Conservation (phyloP, 2,329 filamentous ascomycete genomes). For the Penicillium sp. region DNA sequence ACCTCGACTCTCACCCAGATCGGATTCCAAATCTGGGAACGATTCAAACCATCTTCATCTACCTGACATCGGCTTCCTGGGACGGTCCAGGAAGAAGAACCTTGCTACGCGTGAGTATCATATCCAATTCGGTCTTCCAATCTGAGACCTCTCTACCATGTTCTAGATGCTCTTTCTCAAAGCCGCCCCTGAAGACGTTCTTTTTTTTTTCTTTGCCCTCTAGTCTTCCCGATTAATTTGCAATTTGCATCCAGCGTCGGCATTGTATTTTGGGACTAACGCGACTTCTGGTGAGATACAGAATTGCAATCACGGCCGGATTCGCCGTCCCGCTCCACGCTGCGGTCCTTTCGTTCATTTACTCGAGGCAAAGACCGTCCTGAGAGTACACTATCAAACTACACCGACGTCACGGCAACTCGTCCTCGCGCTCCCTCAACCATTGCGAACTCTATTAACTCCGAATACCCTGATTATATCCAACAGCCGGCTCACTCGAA, state of each 20-base stretch:
- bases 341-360: slow-evolving; percentile 31
- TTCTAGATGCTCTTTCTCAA: slow-evolving; percentile 9
- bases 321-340: slow-evolving; percentile 31
- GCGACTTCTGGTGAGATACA: slow-evolving; percentile 20
- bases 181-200: neutral
- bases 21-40: slow-evolving; percentile 36
- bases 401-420: slow-evolving; percentile 22
- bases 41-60: slow-evolving; percentile 31
- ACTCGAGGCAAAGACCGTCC: slow-evolving; percentile 27
- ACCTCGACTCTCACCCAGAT: slow-evolving; percentile 38
- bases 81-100: slow-evolving; percentile 35
- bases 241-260: neutral
- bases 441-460: slow-evolving; percentile 19
- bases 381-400: slow-evolving; percentile 26
- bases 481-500: slow-evolving; percentile 25
- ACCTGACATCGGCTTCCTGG: slow-evolving; percentile 34
- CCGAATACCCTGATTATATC: slow-evolving; percentile 15
- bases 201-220: neutral
- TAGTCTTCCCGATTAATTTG: neutral
- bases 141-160: slow-evolving; percentile 11
- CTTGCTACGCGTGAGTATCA: slow-evolving; percentile 13
- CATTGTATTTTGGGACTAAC: slow-evolving; percentile 23
- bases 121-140: neutral
- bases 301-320: slow-evolving; percentile 29
- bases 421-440: slow-evolving; percentile 26